Evolutionary conservation across 2,329 filamentous ascomycete species (phyloP), one percentile per base, ranked within the genome.

Genomic region (Calonectria honghensis): DNA sequence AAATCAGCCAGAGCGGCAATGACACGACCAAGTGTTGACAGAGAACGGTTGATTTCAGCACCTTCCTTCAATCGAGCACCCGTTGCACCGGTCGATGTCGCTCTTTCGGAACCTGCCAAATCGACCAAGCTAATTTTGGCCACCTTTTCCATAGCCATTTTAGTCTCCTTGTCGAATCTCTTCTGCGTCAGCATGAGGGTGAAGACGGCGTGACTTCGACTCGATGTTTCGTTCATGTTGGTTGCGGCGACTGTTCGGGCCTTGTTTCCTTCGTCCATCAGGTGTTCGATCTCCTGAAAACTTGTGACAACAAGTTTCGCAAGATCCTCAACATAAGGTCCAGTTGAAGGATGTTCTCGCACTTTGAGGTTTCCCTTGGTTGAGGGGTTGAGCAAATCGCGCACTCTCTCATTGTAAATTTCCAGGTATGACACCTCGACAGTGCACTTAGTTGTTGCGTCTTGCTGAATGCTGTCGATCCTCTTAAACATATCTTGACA

Each of bases 211-310:
- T 99, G 97, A 84, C 96, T 98, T 89, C 97, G 94, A 91, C 96
- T 98, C 74, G 96, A 98, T 0, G 97, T 99, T 86, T 98, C 97
- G 89, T 99, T 99, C 97, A 99, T 99, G 90, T 98, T 99, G 50
- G 97, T 99, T 10, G 97, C 97, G 4, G 97, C 97, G 50, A 99
- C 97, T 0, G 97, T 99, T 89, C 97, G 91, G 41, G 97, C 97
- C 87, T 99, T 99, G 89, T 99, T 99, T 82, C 97, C 97, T 86
- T 98, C 96, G 83, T 99, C 97, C 97, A 99, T 99, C 81, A 99
- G 88, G 83, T 98, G 93, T 82, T 99, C 97, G 79, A 99, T 98
- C 84, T 99, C 97, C 70, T 94, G 90, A 84, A 99, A 98, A 74
- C 95, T 96, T 79, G 95, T 92, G 51, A 99, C 97, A 1, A 97